Percentiles rank a stretch among this genome's conserved stretches.
phyloP scores from a whole-genome alignment of 257 asterid genomes.

The Fraxinus pennsylvanica region DNA sequence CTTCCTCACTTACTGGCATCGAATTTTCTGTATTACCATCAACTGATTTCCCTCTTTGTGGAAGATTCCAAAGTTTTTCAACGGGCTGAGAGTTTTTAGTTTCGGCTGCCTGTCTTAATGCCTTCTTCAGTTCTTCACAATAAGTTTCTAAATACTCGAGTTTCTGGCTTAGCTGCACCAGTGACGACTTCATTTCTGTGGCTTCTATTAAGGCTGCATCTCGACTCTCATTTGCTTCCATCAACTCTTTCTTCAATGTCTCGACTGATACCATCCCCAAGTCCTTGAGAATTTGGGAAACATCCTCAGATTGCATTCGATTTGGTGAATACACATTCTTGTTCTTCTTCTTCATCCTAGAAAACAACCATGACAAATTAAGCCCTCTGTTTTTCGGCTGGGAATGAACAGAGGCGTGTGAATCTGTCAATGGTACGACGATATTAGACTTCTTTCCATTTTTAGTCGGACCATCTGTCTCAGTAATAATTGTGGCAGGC shows the following conservation, averaged over 20 bases:
- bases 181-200: conserved; percentile 61
- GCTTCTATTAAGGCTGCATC: conserved; percentile 68
- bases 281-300: conserved; percentile 42
- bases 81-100: conserved; percentile 31
- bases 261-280: conserved; percentile 47
- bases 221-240: conserved; percentile 57
- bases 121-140: conserved; percentile 79
- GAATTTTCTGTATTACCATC: conserved; percentile 43
- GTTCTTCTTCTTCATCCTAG: conserved; percentile 55
- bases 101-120: conserved; percentile 54
- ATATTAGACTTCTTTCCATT: conserved; percentile 54
- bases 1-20: conserved; percentile 71
- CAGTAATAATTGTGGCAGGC: conserved; percentile 58
- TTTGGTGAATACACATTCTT: conserved; percentile 47
- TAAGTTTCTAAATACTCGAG: conserved; percentile 71
- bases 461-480: conserved; percentile 42
- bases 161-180: conserved; percentile 67
- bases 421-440: conserved; percentile 68
- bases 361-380: conserved; percentile 72
- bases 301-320: conserved; percentile 45
- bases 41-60: conserved; percentile 36
- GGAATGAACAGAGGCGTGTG: conserved; percentile 64
- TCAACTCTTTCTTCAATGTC: conserved; percentile 54
- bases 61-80: conserved; percentile 42
- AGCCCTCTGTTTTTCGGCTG: conserved; percentile 57